Base-by-base conservation (phyloP, 495 filamentous ascomycete species). In the Xylaria curta region DNA sequence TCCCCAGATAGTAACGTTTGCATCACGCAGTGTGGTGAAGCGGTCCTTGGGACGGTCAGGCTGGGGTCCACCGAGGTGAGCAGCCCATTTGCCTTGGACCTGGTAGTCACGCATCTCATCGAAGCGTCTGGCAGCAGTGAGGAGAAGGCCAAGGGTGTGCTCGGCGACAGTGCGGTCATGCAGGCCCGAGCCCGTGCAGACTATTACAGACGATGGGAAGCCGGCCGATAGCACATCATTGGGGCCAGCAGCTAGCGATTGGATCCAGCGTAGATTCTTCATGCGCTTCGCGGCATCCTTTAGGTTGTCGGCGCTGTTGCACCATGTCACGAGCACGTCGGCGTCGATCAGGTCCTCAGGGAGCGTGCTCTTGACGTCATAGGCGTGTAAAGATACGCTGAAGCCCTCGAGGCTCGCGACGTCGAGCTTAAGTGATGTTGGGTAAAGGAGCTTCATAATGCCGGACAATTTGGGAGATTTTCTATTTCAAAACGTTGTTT, bases 161-260 rank as follows among this genome's bases (percentile, higher is more conserved):
- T 90, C 87, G 67, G 88, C 88, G 54, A 90, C 89, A 31, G 88
- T 89, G 58, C 81, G 81, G 74, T 89, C 87, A 79, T 90, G 88
- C 15, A 89, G 79, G 47, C 88, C 88, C 8, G 87, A 89, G n/a
- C 88, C 88, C 21, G 88, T 88, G 31, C 84, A 86, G 42, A 90
- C 76, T 24, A 64, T 68, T 36, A 88, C 73, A 19, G 68, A 64
- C 49, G 78, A 70, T 1, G 80, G 40, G 79, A 90, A 90, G 66
- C 88, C 88, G 38, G 87, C 88, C 19, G 71, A 70, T 7, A 90
- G 81, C 13, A 90, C 88, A 76, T 90, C 88, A 74, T 90, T 90
- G 67, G 88, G 88, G 0, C 88, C 88, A 3, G 88, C 88, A 26
- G 88, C 88, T 36, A 89, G 86, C 0, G 84, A 86, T 71, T 90